These are phyloP conservation scores for Tetrapisispora namnaoensis DNA, from an alignment of 805 yeast genomes.

Conservation along the genomic window DNA sequence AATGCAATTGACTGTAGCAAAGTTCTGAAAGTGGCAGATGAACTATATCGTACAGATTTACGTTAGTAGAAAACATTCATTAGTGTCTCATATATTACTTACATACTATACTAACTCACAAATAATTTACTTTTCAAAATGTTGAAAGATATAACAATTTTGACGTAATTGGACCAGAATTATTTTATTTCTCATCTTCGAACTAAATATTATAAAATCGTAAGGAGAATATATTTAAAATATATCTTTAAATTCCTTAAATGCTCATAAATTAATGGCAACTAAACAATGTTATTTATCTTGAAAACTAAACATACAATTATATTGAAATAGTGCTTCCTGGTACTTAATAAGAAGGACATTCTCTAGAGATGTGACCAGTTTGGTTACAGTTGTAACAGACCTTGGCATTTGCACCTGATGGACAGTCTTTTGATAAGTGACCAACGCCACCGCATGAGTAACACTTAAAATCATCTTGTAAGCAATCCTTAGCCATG, in stretches of 20 bases:
- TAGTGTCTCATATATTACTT: not conserved
- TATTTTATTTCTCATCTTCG: not conserved
- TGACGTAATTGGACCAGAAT: not conserved
- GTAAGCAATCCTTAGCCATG: conserved; percentile 83
- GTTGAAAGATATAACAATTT: too few species aligned
- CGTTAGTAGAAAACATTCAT: not conserved
- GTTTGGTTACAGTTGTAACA: conserved; percentile 42
- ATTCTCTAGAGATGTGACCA: conserved; percentile 85
- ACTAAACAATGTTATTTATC: not conserved
- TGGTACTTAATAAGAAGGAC: conserved; percentile 28
- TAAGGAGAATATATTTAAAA: not conserved
- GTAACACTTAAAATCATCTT: conserved; percentile 71
- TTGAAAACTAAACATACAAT: not conserved
- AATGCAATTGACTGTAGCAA: conserved; percentile 56
- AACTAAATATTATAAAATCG: not conserved
- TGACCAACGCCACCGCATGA: conserved; percentile 89
- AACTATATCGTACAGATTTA: conserved; percentile 26
- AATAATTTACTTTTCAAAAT: too few species aligned
- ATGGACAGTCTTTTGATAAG: conserved; percentile 71
- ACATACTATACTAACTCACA: too few species aligned
- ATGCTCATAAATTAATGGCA: conserved; percentile 1
- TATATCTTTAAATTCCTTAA: not conserved
- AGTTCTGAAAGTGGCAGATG: conserved; percentile 58
- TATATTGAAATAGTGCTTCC: not conserved
- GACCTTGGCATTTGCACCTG: conserved; percentile 42